Percentiles rank a stretch among this genome's conserved stretches.
Conservation (phyloP, 768 basidiomycete genomes). For the Punctularia strigosozonata region DNA sequence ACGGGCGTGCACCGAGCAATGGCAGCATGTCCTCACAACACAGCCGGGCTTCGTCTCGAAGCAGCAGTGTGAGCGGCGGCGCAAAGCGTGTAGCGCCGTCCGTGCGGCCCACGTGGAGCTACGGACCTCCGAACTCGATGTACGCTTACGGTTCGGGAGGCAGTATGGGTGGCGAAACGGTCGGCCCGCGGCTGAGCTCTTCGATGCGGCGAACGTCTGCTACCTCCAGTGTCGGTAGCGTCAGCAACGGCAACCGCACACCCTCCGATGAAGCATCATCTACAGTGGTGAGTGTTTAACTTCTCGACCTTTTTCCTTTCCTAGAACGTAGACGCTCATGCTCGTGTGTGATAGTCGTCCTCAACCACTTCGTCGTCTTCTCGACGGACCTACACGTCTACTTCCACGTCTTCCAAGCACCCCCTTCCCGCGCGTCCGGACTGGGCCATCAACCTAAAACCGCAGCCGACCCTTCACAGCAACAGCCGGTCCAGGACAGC, state of each 20-base stretch:
- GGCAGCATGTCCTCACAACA: constrained; percentile 14
- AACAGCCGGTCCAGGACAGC: constrained; percentile 41
- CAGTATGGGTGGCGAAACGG: constrained; percentile 27
- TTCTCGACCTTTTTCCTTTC: not conserved
- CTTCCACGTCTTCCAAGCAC: constrained; percentile 54
- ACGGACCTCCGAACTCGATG: constrained; percentile 56
- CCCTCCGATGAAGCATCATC: constrained; percentile 70
- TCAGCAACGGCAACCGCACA: constrained; percentile 43
- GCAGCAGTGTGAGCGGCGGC: constrained; percentile 20
- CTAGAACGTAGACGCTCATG: not conserved
- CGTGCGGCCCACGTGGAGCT: constrained; percentile 43
- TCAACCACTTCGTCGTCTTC: constrained; percentile 74
- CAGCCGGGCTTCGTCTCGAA: constrained; percentile 20
- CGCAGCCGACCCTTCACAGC: constrained; percentile 55
- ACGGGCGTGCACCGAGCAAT: constrained; percentile 18
- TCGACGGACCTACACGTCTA: constrained; percentile 63
- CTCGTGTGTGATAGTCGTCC: constrained; percentile 40
- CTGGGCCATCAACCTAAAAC: constrained; percentile 80
- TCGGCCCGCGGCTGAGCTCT: constrained; percentile 55
- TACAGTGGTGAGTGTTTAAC: constrained; percentile 46
- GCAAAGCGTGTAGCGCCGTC: constrained; percentile 17
- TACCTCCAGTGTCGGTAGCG: constrained; percentile 32
- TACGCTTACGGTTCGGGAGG: constrained; percentile 19
- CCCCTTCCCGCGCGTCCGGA: constrained; percentile 78
- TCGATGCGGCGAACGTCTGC: constrained; percentile 35